Base-by-base conservation (phyloP, 768 basidiomycete species). In the Rhodotorula graminis region DNA sequence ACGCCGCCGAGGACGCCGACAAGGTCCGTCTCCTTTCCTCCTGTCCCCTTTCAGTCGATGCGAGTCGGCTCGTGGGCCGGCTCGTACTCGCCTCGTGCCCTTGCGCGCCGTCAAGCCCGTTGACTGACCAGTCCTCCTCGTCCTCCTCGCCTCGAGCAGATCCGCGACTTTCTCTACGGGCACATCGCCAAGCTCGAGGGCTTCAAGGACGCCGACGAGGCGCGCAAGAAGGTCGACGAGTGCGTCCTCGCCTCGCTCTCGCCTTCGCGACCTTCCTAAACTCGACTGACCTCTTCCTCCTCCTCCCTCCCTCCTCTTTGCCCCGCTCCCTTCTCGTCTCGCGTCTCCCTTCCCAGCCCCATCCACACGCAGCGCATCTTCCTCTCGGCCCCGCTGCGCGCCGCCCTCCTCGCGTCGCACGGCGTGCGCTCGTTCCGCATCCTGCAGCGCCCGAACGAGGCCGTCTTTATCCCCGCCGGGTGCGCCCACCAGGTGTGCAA, bases 381-480 rank as follows among this genome's bases (percentile, higher is more conserved):
- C 80, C 82, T 98, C 63, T 90, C 95, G 80, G 82, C 85, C 56
- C 80, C 82, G 8, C 77, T 91, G 77, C 84, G 91, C 76, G 84
- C 85, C 79, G 86, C 89, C 80, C 82, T 98, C 53, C 89, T 79
- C 77, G 85, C 87, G 8, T 81, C 86, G 74, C 84, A 84, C 69
- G 88, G 88, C 4, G 91, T 97, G 42, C 86, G 82, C 82, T 90
- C 90, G 72, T 89, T 88, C 82, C 83, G 93, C 66, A 85, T 97
- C 29, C 94, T 93, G 81, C 95, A 98, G 81, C 85, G 86, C 75
- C 91, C 91, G 6, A 93, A 93, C 29, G 90, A 98, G 79, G 94
- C 92, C 0, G 88, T 98, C 21, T 93, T 96, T 81, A 92, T 98
- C 72, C 94, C 94, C 23, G 94, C 94, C 8, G 94, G 92, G 52